Base-by-base conservation (phyloP, 306 rosid species). In the Boehmeria nivea region DNA sequence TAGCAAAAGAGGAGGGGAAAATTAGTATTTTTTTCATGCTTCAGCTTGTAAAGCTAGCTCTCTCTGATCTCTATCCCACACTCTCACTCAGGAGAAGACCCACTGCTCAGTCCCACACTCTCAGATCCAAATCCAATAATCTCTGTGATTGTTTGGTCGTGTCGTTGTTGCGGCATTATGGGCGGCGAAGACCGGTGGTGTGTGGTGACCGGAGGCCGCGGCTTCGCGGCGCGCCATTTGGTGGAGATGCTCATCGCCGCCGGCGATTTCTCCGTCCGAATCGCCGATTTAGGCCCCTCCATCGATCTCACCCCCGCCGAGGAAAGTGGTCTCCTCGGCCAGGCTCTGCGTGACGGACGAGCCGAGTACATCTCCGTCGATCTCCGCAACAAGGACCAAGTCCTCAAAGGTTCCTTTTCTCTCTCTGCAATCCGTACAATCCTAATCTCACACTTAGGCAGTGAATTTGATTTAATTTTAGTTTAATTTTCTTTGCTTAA, bases 191-290 rank as follows among this genome's bases (percentile, higher is more conserved):
- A 73, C 19, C 73, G 57, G 51, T 93, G 96, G 87, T 85, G 99
- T 64, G 86, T 85, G 46, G 96, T 93, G 40, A 93, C 94, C 20
- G 99, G 99, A 26, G 99, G 94, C 3, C 80, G 99, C 3, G 99
- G 99, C 56, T 93, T 93, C 59, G 94, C 95, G 13, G 99, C 99
- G 3, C 81, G 99, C 1, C 99, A 93, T 72, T 73, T 93, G 72
- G 95, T 85, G 2, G 84, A 77, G 58, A 83, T 81, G 89, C 78
- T 93, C 23, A 66, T 93, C 77, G 67, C 25, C 13, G 25, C 58
- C 53, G 57, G 72, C 48, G 53, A 59, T 6, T 93, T 70, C 79
- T 49, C 64, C 6, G 89, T 93, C 43, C 72, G 99, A 54, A 76
- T 93, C 53, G 89, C 89, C 54, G 99, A 93, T 71, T 68, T 93